Evolutionary conservation across 805 yeast species (phyloP), one percentile per base, ranked within the genome.

Genomic region (Clavispora carvajalis): DNA sequence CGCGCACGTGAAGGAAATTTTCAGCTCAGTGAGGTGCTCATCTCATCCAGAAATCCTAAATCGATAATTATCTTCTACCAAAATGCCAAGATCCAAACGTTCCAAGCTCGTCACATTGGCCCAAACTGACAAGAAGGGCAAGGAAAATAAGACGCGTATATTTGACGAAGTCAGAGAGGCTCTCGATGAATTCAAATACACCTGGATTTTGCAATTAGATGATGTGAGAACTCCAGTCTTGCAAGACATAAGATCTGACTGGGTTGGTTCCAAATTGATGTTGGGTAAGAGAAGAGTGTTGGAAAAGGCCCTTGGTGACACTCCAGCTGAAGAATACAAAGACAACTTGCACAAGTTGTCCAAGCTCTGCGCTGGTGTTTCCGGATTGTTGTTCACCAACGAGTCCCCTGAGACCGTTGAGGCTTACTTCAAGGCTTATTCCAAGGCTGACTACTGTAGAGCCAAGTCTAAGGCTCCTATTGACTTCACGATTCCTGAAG

Each of bases 21-120:
- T 34, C 37, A 36, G 22, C 38, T 31, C 37, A 23, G 17, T 18
- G 39, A 22, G 31, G 31, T 22, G 30, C 38, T 31, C 33, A 25
- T 39, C 37, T 36, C 38, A 31, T 25, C 21, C 31, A 36, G 26
- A 33, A 30, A 18, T 37, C 13, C 22, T 15, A 13, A 18, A 18
- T 29, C 34, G 25, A 34, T n/a, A 23, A 28, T 19, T 7, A 28
- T 28, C 19, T 19, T 31, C 18, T 11, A 28, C 15, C 25, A 40
- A 52, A 43, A 91, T 91, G 99, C 97, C 99, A 47, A 87, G 95
- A 77, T 89, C 97, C 26, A 90, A 82, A 63, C 91, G 98, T 78
- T 84, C 96, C 52, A 93, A 87, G 80, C 82, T 90, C 53, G 95
- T 93, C 46, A 86, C 98, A 11, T 74, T 93, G 54, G 93, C 99